phyloP scores from a whole-genome alignment of 2,329 filamentous ascomycete genomes.

The Pseudohalonectria lignicola region DNA sequence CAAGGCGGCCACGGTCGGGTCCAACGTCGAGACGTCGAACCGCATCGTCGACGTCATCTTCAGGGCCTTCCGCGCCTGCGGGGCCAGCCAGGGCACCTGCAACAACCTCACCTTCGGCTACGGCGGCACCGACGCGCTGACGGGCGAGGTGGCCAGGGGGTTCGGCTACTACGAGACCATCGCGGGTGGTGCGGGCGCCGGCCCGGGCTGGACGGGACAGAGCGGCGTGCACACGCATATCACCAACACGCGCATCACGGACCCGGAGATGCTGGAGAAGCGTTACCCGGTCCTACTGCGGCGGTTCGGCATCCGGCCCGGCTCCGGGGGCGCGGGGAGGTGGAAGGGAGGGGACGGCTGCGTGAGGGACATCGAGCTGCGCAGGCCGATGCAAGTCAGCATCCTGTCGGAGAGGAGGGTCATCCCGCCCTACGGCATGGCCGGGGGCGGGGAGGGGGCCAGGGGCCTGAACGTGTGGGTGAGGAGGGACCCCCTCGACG shows the following conservation, averaged over 20 bases:
- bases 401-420: constrained; percentile 71
- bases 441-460: constrained; percentile 67
- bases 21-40: constrained; percentile 72
- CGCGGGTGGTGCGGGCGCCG: constrained; percentile 65
- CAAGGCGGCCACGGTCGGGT: constrained; percentile 70
- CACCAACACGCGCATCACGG: constrained; percentile 79
- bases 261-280: constrained; percentile 68
- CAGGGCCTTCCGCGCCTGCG: constrained; percentile 68
- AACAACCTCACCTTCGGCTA: constrained; percentile 82
- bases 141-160: constrained; percentile 54
- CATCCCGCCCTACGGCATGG: constrained; percentile 70
- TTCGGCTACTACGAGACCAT: constrained; percentile 77
- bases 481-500: not conserved
- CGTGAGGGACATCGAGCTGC: constrained; percentile 70
- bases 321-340: constrained; percentile 53
- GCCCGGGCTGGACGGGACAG: constrained; percentile 61
- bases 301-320: constrained; percentile 54
- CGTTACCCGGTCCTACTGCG: constrained; percentile 64
- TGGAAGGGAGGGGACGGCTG: constrained; percentile 66
- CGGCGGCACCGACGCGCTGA: constrained; percentile 46
- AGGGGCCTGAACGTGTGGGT: constrained; percentile 38
- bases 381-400: constrained; percentile 64
- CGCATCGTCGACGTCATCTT: constrained; percentile 77
- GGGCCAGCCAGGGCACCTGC: constrained; percentile 69
- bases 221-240: constrained; percentile 74